Conservation (phyloP, 2,329 filamentous ascomycete species). For the Penicillium thymicola region DNA sequence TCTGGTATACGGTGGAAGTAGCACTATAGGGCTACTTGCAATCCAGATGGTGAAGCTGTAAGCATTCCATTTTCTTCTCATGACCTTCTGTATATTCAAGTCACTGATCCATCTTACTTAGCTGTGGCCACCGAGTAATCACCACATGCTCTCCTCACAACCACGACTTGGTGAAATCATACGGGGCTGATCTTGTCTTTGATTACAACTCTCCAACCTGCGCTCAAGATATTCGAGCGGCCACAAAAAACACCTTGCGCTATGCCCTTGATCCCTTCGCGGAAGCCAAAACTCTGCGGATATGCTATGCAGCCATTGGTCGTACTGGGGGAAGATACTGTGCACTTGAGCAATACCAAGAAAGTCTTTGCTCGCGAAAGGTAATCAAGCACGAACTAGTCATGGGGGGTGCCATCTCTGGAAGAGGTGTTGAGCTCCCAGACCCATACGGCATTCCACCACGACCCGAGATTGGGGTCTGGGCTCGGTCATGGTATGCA, state of each 20-base stretch:
- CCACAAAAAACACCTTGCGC: constrained; percentile 33
- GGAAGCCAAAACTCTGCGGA: constrained; percentile 17
- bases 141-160: constrained; percentile 36
- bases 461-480: constrained; percentile 18
- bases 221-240: constrained; percentile 30
- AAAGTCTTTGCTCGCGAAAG: constrained; percentile 15
- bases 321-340: constrained; percentile 23
- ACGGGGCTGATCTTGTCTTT: constrained; percentile 37
- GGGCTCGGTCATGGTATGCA: constrained; percentile 21
- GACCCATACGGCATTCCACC: constrained; percentile 21
- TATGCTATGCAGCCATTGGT: constrained; percentile 21
- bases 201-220: constrained; percentile 36
- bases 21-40: constrained; percentile 20
- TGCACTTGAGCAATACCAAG: constrained; percentile 23
- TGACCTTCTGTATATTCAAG: neutral
- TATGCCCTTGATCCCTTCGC: constrained; percentile 23
- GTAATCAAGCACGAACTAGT: constrained; percentile 23
- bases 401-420: constrained; percentile 24
- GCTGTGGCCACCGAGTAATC: constrained; percentile 31
- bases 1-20: constrained; percentile 22
- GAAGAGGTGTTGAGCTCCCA: constrained; percentile 21
- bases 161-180: constrained; percentile 32
- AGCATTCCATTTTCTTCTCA: neutral
- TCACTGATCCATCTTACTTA: neutral
- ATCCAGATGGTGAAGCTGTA: constrained; percentile 25